These are phyloP conservation scores for Allium sativum DNA, from an alignment of 106 monocot genomes.

Conservation along the genomic window DNA sequence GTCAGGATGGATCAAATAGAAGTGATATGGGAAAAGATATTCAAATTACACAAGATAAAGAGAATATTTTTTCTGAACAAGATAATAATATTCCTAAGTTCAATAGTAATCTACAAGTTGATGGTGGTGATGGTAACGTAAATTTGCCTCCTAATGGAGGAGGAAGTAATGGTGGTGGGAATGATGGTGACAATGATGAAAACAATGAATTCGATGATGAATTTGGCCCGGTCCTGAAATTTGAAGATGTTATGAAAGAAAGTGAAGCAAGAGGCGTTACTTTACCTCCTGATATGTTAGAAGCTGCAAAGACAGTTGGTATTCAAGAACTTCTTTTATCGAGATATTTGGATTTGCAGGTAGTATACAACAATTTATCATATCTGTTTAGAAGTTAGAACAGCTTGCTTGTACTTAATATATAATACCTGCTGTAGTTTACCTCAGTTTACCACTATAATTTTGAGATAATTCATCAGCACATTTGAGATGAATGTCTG, in stretches of 20 bases:
- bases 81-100: constrained; percentile 5
- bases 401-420: no score
- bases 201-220: constrained; percentile 26
- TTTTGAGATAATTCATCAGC: no score
- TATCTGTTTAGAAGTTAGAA: no score
- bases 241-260: constrained; percentile 44
- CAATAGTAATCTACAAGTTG: constrained; percentile 10
- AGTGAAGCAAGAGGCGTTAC: constrained; percentile 21
- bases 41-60: neutral
- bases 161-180: constrained; percentile 19
- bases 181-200: constrained; percentile 9
- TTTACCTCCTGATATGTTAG: constrained; percentile 55
- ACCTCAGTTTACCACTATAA: no score
- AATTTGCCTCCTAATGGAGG: constrained; percentile 24
- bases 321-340: constrained; percentile 56
- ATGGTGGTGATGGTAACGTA: constrained; percentile 25
- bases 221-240: constrained; percentile 48
- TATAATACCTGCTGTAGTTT: no score
- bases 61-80: constrained; percentile 8
- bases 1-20: neutral
- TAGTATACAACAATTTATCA: neutral
- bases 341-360: constrained; percentile 79
- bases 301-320: constrained; percentile 51
- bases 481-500: no score
- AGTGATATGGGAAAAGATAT: neutral